phyloP scores from a whole-genome alignment of 805 yeast genomes.

The Myxozyma neglecta region DNA sequence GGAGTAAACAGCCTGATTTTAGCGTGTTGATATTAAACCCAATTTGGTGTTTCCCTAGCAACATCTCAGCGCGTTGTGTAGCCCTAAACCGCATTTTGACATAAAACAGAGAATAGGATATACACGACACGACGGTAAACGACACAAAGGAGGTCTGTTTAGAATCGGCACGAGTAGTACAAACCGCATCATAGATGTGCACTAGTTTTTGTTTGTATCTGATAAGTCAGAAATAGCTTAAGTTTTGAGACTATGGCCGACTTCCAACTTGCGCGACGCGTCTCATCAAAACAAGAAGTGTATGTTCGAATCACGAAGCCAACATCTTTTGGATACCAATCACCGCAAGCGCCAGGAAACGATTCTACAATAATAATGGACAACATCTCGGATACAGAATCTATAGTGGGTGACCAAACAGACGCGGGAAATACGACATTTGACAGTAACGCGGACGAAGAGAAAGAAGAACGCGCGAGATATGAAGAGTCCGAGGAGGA shows the following conservation, averaged over 20 bases:
- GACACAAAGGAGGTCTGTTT: too few relatives aligned
- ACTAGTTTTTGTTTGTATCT: background rate
- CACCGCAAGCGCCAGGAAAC: background rate
- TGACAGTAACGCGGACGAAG: constrained; percentile 8
- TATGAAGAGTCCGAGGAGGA: constrained; percentile 18
- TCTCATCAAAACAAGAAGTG: background rate
- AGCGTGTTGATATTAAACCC: constrained; percentile 1
- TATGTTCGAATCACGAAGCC: background rate
- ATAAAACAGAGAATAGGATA: background rate
- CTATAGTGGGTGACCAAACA: background rate
- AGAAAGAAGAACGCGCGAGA: constrained; percentile 2
- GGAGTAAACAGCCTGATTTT: background rate
- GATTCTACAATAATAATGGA: constrained; percentile 10
- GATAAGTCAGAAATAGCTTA: background rate
- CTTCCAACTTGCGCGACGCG: background rate
- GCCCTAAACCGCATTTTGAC: background rate
- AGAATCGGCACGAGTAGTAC: too few relatives aligned
- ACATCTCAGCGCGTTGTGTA: background rate
- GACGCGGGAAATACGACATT: background rate
- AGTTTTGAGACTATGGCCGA: background rate
- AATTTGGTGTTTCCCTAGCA: constrained; percentile 16
- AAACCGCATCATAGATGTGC: background rate
- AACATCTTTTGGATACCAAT: background rate
- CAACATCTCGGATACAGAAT: background rate
- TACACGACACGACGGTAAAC: background rate